Conservation (phyloP, 352 stramenopile species). For the Phytopythium aichiense region DNA sequence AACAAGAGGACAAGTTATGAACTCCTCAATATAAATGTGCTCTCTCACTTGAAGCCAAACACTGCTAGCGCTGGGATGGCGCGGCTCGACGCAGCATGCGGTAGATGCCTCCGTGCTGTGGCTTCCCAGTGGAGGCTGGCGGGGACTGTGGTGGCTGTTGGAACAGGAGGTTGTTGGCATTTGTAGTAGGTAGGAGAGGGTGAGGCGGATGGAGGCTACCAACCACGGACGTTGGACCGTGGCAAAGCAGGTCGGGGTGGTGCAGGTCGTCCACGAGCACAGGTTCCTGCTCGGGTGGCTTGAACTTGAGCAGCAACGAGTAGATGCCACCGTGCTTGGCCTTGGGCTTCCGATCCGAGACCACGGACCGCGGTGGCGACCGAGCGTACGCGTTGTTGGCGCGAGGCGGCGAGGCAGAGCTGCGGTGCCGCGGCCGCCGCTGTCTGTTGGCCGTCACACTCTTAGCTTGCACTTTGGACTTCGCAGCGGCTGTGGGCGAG, state of each 20-base stretch:
- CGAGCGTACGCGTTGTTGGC: conserved; percentile 13
- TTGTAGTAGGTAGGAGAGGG: background rate
- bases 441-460: background rate
- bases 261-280: conserved; percentile 50
- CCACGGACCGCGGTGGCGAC: conserved; percentile 8
- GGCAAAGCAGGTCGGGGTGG: conserved; percentile 13
- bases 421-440: conserved; percentile 6
- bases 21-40: no score
- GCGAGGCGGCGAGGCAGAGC: conserved; percentile 10
- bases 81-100: background rate
- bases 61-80: no score
- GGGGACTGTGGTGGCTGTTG: background rate
- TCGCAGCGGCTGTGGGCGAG: no score
- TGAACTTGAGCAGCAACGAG: conserved; percentile 68
- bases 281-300: conserved; percentile 36
- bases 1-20: no score
- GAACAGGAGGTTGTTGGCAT: background rate
- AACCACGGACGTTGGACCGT: conserved; percentile 8
- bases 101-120: background rate
- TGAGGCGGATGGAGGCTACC: background rate
- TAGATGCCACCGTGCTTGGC: conserved; percentile 77
- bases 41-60: no score
- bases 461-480: background rate
- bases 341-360: conserved; percentile 41
- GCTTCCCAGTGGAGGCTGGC: background rate